phyloP scores from a whole-genome alignment of 495 filamentous ascomycete species.

The Trichodelitschia bisporula region DNA sequence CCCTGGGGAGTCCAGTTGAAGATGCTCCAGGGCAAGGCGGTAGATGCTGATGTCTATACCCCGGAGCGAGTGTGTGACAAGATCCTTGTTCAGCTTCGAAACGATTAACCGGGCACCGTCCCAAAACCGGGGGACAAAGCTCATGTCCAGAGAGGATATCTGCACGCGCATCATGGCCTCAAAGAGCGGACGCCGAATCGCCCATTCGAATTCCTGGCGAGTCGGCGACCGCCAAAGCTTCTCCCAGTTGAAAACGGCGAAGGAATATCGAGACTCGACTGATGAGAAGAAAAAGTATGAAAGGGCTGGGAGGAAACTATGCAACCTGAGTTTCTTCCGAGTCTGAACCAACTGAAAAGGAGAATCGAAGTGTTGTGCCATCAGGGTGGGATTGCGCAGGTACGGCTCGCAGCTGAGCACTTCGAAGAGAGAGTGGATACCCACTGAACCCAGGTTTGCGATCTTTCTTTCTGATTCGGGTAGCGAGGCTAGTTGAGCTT shows the following conservation, averaged over 20 bases:
- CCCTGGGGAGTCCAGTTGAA: conserved; percentile 32
- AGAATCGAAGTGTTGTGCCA: conserved; percentile 38
- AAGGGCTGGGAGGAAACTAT: conserved; percentile 50
- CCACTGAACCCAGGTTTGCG: conserved; percentile 22
- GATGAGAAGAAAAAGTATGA: conserved; percentile 55
- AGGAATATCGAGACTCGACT: conserved; percentile 29
- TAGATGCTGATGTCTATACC: conserved; percentile 60
- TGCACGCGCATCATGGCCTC: conserved; percentile 18
- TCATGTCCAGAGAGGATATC: conserved; percentile 16
- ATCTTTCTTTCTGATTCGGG: conserved; percentile 24
- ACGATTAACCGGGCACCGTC: conserved; percentile 45
- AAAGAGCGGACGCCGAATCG: conserved; percentile 38
- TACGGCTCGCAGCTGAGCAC: conserved; percentile 36
- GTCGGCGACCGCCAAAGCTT: conserved; percentile 31
- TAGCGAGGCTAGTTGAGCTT: conserved; percentile 21
- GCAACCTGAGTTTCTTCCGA: conserved; percentile 42
- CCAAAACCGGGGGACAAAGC: conserved; percentile 45
- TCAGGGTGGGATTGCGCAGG: conserved; percentile 24
- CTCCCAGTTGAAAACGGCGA: conserved; percentile 44
- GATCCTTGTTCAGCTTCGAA: conserved; percentile 38
- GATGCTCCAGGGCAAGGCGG: conserved; percentile 48
- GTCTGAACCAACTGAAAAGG: conserved; percentile 56
- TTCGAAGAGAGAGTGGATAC: conserved; percentile 36
- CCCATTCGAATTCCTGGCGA: conserved; percentile 56
- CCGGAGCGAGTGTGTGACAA: conserved; percentile 53